Evolutionary conservation across 306 rosid genomes (phyloP), one percentile per base, ranked within the genome.

Genomic region (Quillaja saponaria): DNA sequence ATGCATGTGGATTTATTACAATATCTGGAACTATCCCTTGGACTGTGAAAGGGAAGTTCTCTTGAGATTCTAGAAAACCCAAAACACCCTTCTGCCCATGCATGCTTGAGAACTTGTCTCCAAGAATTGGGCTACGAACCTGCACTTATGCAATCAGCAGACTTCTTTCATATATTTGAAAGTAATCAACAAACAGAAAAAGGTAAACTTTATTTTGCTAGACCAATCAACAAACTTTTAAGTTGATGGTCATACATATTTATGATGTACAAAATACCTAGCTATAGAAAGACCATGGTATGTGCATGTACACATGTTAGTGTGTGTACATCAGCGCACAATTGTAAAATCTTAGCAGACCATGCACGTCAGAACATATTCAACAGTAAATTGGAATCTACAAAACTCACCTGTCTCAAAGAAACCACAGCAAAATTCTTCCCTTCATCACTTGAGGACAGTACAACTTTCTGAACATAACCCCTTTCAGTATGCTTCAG

Each of bases 1-100:
- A 94, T 61, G 97, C 99, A 71, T 94, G 96, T 0, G 99, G 97
- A 68, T 94, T 94, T 12, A 94, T 94, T 42, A 94, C 99, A 37
- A 94, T 77, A 77, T 94, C 99, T 40, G 99, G 99, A 75, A 94
- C 97, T 53, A 89, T 83, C 48, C 99, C 99, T 67, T 89, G 95
- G 17, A 81, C 67, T 17, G 99, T 89, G 75, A 94, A 89, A 33
- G 95, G 96, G 50, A 94, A 94, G 79, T 94, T 94, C 66, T 94
- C 99, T 67, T 94, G 91, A 17, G 84, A 81, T 78, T 89, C 99
- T 72, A 92, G 68, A 78, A 78, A 89, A 9, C 99, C 99, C 42
- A 92, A 68, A n/a, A 92, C 99, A 57, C 96, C 99, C 69, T 92
- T 92, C 40, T 92, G 99, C n/a, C 99, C 99, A 37, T 92, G 99